Evolutionary conservation across 345 rosid species (phyloP).

Genomic region (Clausena lansium): DNA sequence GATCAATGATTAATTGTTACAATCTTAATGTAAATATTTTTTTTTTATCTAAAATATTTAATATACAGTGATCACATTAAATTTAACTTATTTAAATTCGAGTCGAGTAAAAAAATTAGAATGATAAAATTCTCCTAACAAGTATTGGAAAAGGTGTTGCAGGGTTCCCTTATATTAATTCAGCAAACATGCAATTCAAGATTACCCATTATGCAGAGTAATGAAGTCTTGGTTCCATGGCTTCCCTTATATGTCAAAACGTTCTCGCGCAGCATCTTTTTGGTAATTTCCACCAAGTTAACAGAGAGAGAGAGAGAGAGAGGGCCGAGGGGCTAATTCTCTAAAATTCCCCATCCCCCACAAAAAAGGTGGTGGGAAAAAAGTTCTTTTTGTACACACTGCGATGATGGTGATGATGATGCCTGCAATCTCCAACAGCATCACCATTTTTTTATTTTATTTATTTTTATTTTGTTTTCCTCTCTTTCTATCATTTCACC

Average conservation of each 20-base stretch:
- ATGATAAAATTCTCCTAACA: too few relatives aligned
- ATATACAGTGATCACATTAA: too few relatives aligned
- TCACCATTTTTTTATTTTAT: constrained; percentile 10
- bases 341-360: constrained; percentile 23
- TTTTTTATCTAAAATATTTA: too few relatives aligned
- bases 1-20: too few relatives aligned
- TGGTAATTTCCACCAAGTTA: neutral
- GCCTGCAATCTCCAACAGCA: constrained; percentile 50
- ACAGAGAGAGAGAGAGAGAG: neutral
- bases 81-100: too few relatives aligned
- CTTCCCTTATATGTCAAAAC: neutral
- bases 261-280: neutral
- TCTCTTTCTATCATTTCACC: neutral
- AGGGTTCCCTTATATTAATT: too few relatives aligned
- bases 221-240: too few relatives aligned
- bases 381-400: constrained; percentile 54
- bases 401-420: constrained; percentile 61
- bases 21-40: too few relatives aligned
- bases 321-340: neutral
- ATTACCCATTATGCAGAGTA: too few relatives aligned
- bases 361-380: constrained; percentile 52
- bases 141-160: too few relatives aligned
- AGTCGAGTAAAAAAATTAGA: too few relatives aligned
- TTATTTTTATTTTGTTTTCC: neutral
- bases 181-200: too few relatives aligned